Evolutionary conservation across 129 eudicot genomes (phyloP).

Genomic region (Centaurea solstitialis): DNA sequence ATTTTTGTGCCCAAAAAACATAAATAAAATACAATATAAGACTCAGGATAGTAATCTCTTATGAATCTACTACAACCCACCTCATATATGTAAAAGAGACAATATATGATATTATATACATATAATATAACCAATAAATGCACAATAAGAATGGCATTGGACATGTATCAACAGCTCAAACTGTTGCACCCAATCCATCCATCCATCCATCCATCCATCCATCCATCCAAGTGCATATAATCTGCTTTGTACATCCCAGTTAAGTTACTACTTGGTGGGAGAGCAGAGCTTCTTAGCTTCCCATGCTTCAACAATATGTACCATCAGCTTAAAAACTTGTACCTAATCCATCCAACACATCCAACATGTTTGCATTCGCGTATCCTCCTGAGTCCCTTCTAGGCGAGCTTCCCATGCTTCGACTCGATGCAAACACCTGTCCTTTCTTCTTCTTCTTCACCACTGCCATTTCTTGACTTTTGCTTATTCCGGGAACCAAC

Average conservation of each 20-base stretch:
- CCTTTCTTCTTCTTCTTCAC: slow-evolving; percentile 35
- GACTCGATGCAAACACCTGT: slow-evolving; percentile 57
- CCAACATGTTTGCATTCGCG: slow-evolving; percentile 48
- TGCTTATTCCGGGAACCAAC: slow-evolving; percentile 69
- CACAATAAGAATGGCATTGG: background rate
- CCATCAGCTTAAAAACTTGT: slow-evolving; percentile 36
- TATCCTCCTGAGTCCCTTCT: slow-evolving; percentile 33
- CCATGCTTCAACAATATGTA: slow-evolving; percentile 45
- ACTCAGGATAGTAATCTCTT: slow-evolving; percentile 12
- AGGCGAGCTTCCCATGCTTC: slow-evolving; percentile 83
- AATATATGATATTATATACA: slow-evolving; percentile 8
- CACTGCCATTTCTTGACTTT: slow-evolving; percentile 78
- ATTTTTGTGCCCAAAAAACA: slow-evolving; percentile 4
- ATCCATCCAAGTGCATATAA: slow-evolving; percentile 9
- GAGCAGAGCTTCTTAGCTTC: slow-evolving; percentile 32
- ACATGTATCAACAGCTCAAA: slow-evolving; percentile 29
- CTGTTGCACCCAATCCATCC: slow-evolving; percentile 45
- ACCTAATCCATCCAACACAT: slow-evolving; percentile 68
- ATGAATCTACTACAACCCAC: slow-evolving; percentile 18
- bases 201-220: slow-evolving; percentile 34
- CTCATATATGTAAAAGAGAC: slow-evolving; percentile 14
- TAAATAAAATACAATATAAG: slow-evolving; percentile 3
- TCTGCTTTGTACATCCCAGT: slow-evolving; percentile 14
- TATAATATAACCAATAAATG: slow-evolving; percentile 1
- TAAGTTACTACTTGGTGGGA: slow-evolving; percentile 27